Evolutionary conservation across 192 early-diverging fungal species (phyloP).

Genomic region (Haplosporangium gracile): DNA sequence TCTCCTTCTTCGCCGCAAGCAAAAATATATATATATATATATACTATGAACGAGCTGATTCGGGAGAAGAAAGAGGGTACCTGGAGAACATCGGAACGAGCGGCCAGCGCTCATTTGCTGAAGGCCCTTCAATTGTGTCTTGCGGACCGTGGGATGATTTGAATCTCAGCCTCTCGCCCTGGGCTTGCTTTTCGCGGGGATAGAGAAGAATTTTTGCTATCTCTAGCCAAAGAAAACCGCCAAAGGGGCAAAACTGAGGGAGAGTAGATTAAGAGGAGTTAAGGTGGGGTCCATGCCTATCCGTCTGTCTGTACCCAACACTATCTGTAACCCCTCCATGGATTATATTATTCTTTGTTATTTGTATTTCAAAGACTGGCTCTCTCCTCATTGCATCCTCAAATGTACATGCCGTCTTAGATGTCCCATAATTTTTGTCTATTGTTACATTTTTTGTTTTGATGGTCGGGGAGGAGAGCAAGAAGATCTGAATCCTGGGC

Average conservation of each 20-base stretch:
- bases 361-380: not conserved
- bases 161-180: not conserved
- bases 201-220: not conserved
- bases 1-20: not conserved
- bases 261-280: not conserved
- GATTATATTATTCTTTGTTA: no score
- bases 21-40: not conserved
- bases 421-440: not conserved
- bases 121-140: not conserved
- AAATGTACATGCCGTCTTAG: slow-evolving; percentile 4
- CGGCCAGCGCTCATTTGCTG: not conserved
- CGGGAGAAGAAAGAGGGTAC: not conserved
- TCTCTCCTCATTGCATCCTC: not conserved
- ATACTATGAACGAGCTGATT: not conserved
- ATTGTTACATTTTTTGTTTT: not conserved
- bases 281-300: no score
- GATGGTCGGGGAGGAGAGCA: not conserved
- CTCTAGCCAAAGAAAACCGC: not conserved
- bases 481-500: not conserved
- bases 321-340: no score
- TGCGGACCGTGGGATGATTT: slow-evolving; percentile 3
- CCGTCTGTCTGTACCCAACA: no score
- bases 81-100: slow-evolving; percentile 6
- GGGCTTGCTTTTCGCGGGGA: not conserved
- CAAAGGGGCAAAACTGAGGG: not conserved